These are phyloP conservation scores for Phytophthora sp. DNA, from an alignment of 352 stramenopile genomes.

Conservation along the genomic window DNA sequence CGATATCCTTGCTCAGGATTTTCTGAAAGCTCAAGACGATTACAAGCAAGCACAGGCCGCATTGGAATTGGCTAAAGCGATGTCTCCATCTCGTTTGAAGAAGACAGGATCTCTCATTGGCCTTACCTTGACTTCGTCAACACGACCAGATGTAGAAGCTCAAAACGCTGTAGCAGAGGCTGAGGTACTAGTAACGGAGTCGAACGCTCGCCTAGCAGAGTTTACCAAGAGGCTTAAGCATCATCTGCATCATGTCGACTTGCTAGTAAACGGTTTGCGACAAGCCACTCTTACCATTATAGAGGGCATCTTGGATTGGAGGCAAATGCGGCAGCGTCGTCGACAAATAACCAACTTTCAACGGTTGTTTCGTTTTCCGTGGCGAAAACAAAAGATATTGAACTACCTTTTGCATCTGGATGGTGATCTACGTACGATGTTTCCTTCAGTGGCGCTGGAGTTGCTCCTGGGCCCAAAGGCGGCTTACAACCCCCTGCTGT, in stretches of 20 bases:
- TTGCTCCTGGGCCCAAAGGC: slow-evolving; percentile 40
- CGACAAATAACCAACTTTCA: slow-evolving; percentile 47
- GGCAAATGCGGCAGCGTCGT: slow-evolving; percentile 30
- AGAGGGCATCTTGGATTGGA: slow-evolving; percentile 56
- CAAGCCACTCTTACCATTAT: slow-evolving; percentile 42
- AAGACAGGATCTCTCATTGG: slow-evolving; percentile 27
- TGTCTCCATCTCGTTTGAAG: slow-evolving; percentile 26
- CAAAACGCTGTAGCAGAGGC: slow-evolving; percentile 12
- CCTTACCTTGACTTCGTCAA: slow-evolving; percentile 10
- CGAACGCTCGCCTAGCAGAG: slow-evolving; percentile 18
- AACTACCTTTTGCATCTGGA: slow-evolving; percentile 66
- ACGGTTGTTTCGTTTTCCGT: slow-evolving; percentile 50
- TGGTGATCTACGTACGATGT: slow-evolving; percentile 46
- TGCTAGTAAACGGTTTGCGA: slow-evolving; percentile 34
- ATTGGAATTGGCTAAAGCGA: slow-evolving; percentile 13
- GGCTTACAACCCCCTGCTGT: slow-evolving; percentile 51
- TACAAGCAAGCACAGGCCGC: slow-evolving; percentile 18
- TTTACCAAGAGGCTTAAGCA: slow-evolving; percentile 31
- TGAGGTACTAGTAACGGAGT: slow-evolving; percentile 4
- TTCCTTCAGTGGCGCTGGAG: slow-evolving; percentile 39
- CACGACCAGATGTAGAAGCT: slow-evolving; percentile 5
- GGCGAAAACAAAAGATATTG: slow-evolving; percentile 34
- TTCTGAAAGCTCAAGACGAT: slow-evolving; percentile 33
- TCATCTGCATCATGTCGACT: slow-evolving; percentile 36
- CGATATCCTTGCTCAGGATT: slow-evolving; percentile 34